Evolutionary conservation across 805 yeast genomes (phyloP).

Genomic region (Wickerhamomyces rabaulensis): DNA sequence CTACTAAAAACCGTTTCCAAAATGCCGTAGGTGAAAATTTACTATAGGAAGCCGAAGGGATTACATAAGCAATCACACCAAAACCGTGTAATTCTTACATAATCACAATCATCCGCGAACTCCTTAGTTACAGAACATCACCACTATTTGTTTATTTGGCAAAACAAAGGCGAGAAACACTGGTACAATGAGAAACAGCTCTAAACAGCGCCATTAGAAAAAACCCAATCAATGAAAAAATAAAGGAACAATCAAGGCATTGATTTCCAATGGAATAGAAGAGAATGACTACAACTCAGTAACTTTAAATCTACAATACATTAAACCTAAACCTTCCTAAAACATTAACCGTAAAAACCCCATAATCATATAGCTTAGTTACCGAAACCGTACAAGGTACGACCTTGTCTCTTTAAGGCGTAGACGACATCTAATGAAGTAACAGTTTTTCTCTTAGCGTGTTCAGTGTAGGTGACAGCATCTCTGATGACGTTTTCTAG

Average conservation of each 20-base stretch:
- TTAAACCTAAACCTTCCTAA: background rate
- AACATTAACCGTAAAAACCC: background rate
- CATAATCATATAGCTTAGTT: constrained; percentile 49
- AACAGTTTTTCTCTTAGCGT: constrained; percentile 99
- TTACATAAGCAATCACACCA: background rate
- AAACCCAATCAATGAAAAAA: too few relatives aligned
- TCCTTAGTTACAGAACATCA: background rate
- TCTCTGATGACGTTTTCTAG: constrained; percentile 96
- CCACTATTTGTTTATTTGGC: background rate
- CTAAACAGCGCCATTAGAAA: too few relatives aligned
- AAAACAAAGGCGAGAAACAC: too few relatives aligned
- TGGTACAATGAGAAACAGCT: too few relatives aligned
- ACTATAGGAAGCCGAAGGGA: background rate
- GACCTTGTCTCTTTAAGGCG: constrained; percentile 99
- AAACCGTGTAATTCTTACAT: background rate
- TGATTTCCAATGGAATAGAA: too few relatives aligned
- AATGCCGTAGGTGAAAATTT: background rate
- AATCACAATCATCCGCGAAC: background rate
- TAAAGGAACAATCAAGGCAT: too few relatives aligned
- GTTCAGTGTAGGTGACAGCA: constrained; percentile 98
- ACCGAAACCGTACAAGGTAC: constrained; percentile 99
- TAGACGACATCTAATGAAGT: constrained; percentile 97
- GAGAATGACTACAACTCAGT: background rate
- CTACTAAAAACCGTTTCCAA: background rate
- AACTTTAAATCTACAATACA: background rate